Conservation (phyloP, 805 yeast species). For the Hanseniaspora guilliermondii region DNA sequence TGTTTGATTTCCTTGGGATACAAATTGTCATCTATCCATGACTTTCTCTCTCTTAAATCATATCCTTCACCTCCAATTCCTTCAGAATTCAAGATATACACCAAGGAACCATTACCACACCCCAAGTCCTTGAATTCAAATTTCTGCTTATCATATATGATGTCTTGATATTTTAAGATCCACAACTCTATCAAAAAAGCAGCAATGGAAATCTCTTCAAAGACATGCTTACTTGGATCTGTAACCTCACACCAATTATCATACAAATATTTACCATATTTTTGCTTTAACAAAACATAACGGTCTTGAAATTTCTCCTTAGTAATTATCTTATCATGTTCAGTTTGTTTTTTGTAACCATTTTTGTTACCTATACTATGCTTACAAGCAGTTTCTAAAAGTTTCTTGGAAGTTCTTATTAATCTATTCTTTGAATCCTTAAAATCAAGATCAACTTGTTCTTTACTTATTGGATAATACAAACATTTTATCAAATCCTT, state of each 20-base stretch:
- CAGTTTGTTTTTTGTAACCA: slow-evolving; percentile 80
- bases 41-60: slow-evolving; percentile 79
- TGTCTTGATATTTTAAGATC: slow-evolving; percentile 29
- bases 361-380: slow-evolving; percentile 74
- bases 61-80: slow-evolving; percentile 76
- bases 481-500: slow-evolving; percentile 49
- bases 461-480: slow-evolving; percentile 48
- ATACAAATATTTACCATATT: slow-evolving; percentile 62
- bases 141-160: slow-evolving; percentile 18
- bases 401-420: slow-evolving; percentile 67
- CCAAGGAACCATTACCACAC: slow-evolving; percentile 86
- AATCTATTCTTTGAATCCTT: slow-evolving; percentile 42
- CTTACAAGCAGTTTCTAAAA: slow-evolving; percentile 65
- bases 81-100: slow-evolving; percentile 60
- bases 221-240: slow-evolving; percentile 89
- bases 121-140: slow-evolving; percentile 81
- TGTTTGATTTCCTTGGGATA: slow-evolving; percentile 56
- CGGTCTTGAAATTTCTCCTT: slow-evolving; percentile 72
- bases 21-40: slow-evolving; percentile 45
- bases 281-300: slow-evolving; percentile 68
- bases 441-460: slow-evolving; percentile 18
- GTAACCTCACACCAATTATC: slow-evolving; percentile 87
- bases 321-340: slow-evolving; percentile 76
- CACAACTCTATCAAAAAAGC: slow-evolving; percentile 85
- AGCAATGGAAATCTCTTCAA: slow-evolving; percentile 91